phyloP scores from a whole-genome alignment of 1,284 basidiomycete species.

The Apiotrichum gamsii region DNA sequence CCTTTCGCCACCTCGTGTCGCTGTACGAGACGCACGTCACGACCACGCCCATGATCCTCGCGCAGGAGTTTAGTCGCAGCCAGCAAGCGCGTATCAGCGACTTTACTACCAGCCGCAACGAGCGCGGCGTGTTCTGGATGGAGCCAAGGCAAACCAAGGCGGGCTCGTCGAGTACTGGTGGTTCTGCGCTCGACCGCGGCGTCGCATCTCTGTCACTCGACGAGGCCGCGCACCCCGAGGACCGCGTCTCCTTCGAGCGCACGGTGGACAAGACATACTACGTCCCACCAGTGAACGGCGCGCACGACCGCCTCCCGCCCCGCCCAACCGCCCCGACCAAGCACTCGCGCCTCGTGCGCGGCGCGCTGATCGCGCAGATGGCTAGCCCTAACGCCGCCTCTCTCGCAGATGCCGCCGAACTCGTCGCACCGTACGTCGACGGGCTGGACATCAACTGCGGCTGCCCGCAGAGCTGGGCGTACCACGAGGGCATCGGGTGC shows the following conservation, averaged over 20 bases:
- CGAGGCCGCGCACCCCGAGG: background rate
- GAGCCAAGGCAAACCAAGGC: constrained; percentile 10
- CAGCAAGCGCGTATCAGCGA: constrained; percentile 53
- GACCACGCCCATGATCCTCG: constrained; percentile 58
- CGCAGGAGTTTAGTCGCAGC: constrained; percentile 54
- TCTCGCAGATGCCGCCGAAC: constrained; percentile 55
- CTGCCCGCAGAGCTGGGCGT: constrained; percentile 54
- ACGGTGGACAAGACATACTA: constrained; percentile 20
- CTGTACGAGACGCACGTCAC: constrained; percentile 56
- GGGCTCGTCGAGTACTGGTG: no score
- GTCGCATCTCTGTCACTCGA: background rate
- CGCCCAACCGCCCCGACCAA: constrained; percentile 22
- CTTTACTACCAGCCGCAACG: constrained; percentile 51
- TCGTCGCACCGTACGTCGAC: constrained; percentile 52
- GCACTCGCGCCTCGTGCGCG: constrained; percentile 46
- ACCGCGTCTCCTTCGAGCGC: background rate
- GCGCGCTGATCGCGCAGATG: constrained; percentile 55
- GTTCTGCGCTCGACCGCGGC: background rate
- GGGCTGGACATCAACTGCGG: constrained; percentile 58
- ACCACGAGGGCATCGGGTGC: constrained; percentile 55
- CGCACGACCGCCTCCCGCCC: constrained; percentile 31
- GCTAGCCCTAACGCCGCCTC: constrained; percentile 51
- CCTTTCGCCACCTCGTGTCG: constrained; percentile 55
- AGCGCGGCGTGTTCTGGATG: constrained; percentile 54
- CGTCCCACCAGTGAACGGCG: constrained; percentile 1